phyloP scores from a whole-genome alignment of 371 early-diverging fungal species.

The Mortierella sp. region DNA sequence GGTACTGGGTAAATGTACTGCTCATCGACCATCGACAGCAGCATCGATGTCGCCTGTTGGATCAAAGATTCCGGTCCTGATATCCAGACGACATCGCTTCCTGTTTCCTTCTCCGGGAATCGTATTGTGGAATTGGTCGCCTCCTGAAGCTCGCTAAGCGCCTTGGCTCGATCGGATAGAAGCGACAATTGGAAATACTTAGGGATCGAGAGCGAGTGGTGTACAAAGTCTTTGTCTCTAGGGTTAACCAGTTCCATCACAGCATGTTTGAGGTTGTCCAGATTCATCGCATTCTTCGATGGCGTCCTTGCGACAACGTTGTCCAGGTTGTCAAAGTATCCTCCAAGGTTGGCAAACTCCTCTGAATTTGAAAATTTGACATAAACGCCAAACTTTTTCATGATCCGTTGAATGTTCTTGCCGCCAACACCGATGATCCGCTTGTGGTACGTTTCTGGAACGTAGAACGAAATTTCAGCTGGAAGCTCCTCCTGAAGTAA shows the following conservation, averaged over 20 bases:
- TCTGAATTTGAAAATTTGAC: slow-evolving; percentile 92
- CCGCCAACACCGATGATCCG: slow-evolving; percentile 96
- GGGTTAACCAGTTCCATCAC: slow-evolving; percentile 81
- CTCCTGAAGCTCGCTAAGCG: slow-evolving; percentile 60
- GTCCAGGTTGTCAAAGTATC: slow-evolving; percentile 83
- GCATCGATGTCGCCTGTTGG: slow-evolving; percentile 47
- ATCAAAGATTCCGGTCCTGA: slow-evolving; percentile 50
- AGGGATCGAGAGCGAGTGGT: slow-evolving; percentile 56
- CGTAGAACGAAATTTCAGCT: slow-evolving; percentile 87
- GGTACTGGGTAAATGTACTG: slow-evolving; percentile 46
- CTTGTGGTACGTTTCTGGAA: slow-evolving; percentile 92
- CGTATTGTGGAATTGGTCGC: slow-evolving; percentile 62
- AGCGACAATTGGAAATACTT: slow-evolving; percentile 60
- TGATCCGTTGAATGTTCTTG: slow-evolving; percentile 94
- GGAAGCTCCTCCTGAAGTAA: slow-evolving; percentile 87
- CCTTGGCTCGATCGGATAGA: slow-evolving; percentile 57
- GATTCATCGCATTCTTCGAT: slow-evolving; percentile 79
- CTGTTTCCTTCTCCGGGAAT: slow-evolving; percentile 63
- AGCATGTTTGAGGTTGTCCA: slow-evolving; percentile 76
- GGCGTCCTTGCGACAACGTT: slow-evolving; percentile 94
- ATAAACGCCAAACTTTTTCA: slow-evolving; percentile 96
- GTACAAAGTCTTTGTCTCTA: slow-evolving; percentile 64
- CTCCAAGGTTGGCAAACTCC: slow-evolving; percentile 81
- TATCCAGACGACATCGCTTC: slow-evolving; percentile 37
- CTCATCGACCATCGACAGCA: slow-evolving; percentile 38